Percentiles rank a stretch among this genome's conserved stretches.
Evolutionary conservation across 2,329 filamentous ascomycete species (phyloP).

Genomic region (Fonsecaea pedrosoi): DNA sequence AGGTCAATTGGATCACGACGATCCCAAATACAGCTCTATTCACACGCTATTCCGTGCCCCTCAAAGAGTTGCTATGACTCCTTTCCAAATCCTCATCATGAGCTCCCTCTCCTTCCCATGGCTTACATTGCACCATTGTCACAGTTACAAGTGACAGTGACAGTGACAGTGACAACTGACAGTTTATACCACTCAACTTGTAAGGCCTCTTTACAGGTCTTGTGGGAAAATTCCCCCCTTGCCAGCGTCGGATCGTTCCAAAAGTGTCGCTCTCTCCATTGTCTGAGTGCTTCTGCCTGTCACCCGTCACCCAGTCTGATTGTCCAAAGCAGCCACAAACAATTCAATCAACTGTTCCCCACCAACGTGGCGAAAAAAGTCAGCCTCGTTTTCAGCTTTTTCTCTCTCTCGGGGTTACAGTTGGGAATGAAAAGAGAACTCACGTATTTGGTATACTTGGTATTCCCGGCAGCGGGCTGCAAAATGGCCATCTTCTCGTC

Average conservation of each 20-base stretch:
- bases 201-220: background rate
- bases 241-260: background rate
- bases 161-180: background rate
- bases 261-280: background rate
- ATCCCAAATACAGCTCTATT: background rate
- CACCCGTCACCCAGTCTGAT: background rate
- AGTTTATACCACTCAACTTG: background rate
- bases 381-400: background rate
- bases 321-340: background rate
- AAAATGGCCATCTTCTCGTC: slow-evolving; percentile 6
- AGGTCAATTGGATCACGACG: background rate
- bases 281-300: background rate
- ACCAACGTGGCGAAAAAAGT: background rate
- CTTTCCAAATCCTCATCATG: background rate
- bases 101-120: background rate
- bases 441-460: background rate
- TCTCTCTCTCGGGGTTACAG: too few species aligned
- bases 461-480: background rate
- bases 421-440: background rate
- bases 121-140: background rate
- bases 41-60: background rate
- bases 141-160: too few species aligned
- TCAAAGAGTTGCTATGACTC: background rate
- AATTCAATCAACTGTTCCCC: background rate
- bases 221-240: background rate